Base-by-base conservation (phyloP, 345 rosid genomes). In the Euphorbia tirucalli region DNA sequence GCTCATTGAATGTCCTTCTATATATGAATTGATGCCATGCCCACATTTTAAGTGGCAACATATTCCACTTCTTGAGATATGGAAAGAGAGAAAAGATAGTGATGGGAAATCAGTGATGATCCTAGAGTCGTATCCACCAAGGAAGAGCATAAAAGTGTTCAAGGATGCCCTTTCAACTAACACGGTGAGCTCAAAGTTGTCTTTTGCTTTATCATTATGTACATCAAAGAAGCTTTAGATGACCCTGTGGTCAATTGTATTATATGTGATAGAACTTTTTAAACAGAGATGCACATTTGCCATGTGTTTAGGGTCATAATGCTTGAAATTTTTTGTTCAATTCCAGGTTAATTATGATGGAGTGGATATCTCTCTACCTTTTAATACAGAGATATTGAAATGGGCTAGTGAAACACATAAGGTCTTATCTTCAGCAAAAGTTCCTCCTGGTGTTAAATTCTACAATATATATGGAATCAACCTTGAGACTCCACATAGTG, bases 1-100 rank as follows among this genome's bases (percentile, higher is more conserved):
- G 93, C 89, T 92, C 77, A 92, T 92, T 41, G 97, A 92, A 77
- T 92, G 97, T 75, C 97, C 96, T 55, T 92, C 97, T 0, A 78
- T 92, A 74, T 92, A 92, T 52, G 97, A 92, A 82, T 71, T 92
- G 80, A 90, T 90, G 93, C 82, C 92, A 61, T 86, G 92, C 65
- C 93, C 90, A 18, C 65, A 83, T 78, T 92, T 90, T 76, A 71
- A 71, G 2, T 92, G 97, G 96, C 79, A 88, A 74, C 83, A 82
- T 66, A 63, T 66, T 73, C 93, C 96, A 4, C 82, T 84, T 71
- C 69, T 92, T 59, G 96, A 92, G 78, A 74, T 90, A 46, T 90
- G 97, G 97, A 87, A 85, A 83, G 85, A 83, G 70, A 88, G 75
- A 79, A 75, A 84, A 77, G 85, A 81, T 76, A 39, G 50, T 46